Percentiles rank a stretch among this genome's conserved stretches.
These are phyloP conservation scores for Akebia trifoliata DNA, from an alignment of 164 flowering plant species.

Conservation along the genomic window DNA sequence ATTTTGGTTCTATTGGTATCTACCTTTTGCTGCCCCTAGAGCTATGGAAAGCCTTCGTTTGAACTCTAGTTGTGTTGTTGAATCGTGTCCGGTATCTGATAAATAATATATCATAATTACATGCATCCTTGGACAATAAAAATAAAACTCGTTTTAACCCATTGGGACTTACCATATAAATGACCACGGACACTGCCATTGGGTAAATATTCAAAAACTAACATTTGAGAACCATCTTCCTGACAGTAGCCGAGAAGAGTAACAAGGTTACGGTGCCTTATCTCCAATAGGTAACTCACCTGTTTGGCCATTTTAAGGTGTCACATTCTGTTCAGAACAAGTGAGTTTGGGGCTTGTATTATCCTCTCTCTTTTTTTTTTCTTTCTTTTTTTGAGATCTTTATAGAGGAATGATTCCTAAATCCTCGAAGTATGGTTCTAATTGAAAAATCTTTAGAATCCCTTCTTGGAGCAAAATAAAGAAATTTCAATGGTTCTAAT, in stretches of 20 bases:
- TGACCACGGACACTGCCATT: slow-evolving; percentile 68
- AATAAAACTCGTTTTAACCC: neutral
- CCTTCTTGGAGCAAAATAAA: too few relatives aligned
- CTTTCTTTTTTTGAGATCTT: too few relatives aligned
- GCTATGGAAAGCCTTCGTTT: slow-evolving; percentile 68
- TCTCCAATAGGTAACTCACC: slow-evolving; percentile 44
- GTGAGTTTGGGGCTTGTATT: neutral
- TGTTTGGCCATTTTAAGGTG: slow-evolving; percentile 21
- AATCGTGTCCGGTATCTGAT: slow-evolving; percentile 35
- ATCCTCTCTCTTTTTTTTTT: too few relatives aligned
- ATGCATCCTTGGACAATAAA: neutral
- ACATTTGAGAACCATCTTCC: slow-evolving; percentile 52
- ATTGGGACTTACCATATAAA: slow-evolving; percentile 48
- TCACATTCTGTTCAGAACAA: slow-evolving; percentile 3
- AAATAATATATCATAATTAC: slow-evolving; percentile 5
- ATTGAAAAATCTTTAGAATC: too few relatives aligned
- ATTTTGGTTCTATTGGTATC: neutral
- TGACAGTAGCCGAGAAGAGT: slow-evolving; percentile 63
- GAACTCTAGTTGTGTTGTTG: slow-evolving; percentile 53
- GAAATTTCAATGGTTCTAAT: too few relatives aligned
- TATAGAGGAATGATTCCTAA: too few relatives aligned
- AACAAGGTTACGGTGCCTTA: slow-evolving; percentile 57
- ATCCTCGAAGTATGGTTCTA: too few relatives aligned
- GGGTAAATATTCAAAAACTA: slow-evolving; percentile 59
- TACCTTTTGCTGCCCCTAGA: slow-evolving; percentile 74